Evolutionary conservation across 345 rosid genomes (phyloP).

Genomic region (Barbarea vulgaris): DNA sequence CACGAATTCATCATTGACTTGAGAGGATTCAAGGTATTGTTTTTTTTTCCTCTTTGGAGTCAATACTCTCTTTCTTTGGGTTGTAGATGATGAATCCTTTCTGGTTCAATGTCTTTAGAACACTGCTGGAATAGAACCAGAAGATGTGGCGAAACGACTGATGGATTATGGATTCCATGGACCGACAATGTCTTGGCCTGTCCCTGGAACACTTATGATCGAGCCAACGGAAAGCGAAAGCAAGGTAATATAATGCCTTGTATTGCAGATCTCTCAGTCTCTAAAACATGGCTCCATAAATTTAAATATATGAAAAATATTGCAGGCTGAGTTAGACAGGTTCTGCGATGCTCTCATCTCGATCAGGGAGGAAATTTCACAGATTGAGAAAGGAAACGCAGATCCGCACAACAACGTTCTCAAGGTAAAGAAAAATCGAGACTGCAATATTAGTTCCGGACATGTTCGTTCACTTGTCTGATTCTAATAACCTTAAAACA

Average conservation of each 20-base stretch:
- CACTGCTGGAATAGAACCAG: slow-evolving; percentile 95
- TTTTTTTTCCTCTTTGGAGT: not conserved
- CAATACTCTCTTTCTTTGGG: not conserved
- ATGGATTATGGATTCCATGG: slow-evolving; percentile 96
- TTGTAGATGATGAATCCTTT: not conserved
- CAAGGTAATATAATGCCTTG: slow-evolving; percentile 57
- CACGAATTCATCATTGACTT: slow-evolving; percentile 95
- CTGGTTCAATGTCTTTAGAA: slow-evolving; percentile 44
- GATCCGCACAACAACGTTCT: slow-evolving; percentile 86
- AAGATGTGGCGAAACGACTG: slow-evolving; percentile 96
- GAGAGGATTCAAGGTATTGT: slow-evolving; percentile 81
- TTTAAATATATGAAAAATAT: slow-evolving; percentile 16
- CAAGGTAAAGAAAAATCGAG: slow-evolving; percentile 54
- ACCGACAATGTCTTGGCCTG: slow-evolving; percentile 99
- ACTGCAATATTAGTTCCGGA: not conserved
- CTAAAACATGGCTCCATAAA: not conserved
- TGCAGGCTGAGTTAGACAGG: slow-evolving; percentile 97
- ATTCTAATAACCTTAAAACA: not conserved
- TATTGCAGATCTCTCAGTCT: not conserved
- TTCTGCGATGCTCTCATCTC: slow-evolving; percentile 95
- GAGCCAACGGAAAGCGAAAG: slow-evolving; percentile 99
- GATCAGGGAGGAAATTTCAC: slow-evolving; percentile 89
- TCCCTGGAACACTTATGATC: slow-evolving; percentile 96
- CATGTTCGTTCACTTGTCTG: not conserved
- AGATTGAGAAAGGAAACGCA: slow-evolving; percentile 88